Evolutionary conservation across 371 early-diverging fungal genomes (phyloP).

Genomic region (Rhizopus delemar): DNA sequence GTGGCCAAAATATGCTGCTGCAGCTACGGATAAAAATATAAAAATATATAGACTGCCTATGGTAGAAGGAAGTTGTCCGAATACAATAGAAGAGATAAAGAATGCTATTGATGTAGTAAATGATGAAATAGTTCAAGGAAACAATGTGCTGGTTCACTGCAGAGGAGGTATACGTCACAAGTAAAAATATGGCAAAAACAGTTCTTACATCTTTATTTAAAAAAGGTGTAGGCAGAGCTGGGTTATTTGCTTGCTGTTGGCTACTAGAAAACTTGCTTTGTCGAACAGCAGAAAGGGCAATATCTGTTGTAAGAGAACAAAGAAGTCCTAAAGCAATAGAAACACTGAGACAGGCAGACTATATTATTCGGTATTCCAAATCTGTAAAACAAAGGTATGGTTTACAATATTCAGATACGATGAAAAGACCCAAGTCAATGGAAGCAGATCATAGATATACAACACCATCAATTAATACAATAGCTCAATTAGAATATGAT

Average conservation of each 20-base stretch:
- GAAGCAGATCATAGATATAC: not conserved
- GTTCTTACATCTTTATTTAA: not conserved
- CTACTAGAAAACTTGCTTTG: constrained; percentile 59
- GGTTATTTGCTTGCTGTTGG: constrained; percentile 77
- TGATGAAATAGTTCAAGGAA: constrained; percentile 48
- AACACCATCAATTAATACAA: not conserved
- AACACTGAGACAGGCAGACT: constrained; percentile 67
- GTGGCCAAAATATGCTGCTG: constrained; percentile 61
- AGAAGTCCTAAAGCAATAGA: constrained; percentile 71
- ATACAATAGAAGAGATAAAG: constrained; percentile 62
- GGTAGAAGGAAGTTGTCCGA: constrained; percentile 75
- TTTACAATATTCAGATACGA: not conserved
- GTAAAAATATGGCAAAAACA: not conserved
- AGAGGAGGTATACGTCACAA: constrained; percentile 63
- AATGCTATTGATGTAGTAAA: constrained; percentile 57
- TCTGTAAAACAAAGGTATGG: constrained; percentile 26
- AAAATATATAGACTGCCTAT: constrained; percentile 68
- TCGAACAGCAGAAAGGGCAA: constrained; percentile 52
- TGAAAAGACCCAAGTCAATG: not conserved
- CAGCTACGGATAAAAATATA: constrained; percentile 58
- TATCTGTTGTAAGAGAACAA: constrained; percentile 55
- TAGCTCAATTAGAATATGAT: not conserved
- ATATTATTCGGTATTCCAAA: constrained; percentile 53
- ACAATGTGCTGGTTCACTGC: constrained; percentile 74
- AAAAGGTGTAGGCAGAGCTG: constrained; percentile 77